A percentile compares a stretch with the other conserved stretches of the same genome.
Conservation (phyloP, 208 protist species). For the Tritrichomonas foetus region DNA sequence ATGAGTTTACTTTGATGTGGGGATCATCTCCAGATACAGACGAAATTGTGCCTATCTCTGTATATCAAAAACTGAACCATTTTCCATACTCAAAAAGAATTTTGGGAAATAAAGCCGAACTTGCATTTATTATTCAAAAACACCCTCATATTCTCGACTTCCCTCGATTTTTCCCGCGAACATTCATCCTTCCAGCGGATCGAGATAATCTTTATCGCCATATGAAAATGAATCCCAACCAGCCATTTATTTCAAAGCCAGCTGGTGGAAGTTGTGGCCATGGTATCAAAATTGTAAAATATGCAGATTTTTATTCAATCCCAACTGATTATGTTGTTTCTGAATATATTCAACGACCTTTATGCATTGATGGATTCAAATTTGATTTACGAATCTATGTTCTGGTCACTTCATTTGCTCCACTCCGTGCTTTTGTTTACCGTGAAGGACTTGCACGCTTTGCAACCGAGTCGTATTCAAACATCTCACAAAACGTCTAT, state of each 20-base stretch:
- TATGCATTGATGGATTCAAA: slow-evolving; percentile 51
- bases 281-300: slow-evolving; percentile 7
- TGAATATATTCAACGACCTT: slow-evolving; percentile 49
- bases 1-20: neutral
- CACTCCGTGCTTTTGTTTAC: slow-evolving; percentile 54
- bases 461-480: slow-evolving; percentile 44
- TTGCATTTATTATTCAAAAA: neutral
- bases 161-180: neutral
- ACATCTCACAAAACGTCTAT: neutral
- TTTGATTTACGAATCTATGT: slow-evolving; percentile 55
- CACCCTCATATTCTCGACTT: neutral
- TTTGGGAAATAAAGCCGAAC: slow-evolving; percentile 8
- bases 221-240: neutral
- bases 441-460: slow-evolving; percentile 41
- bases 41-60: neutral
- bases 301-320: neutral
- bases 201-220: neutral
- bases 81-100: slow-evolving; percentile 33
- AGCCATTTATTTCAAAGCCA: slow-evolving; percentile 5
- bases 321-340: slow-evolving; percentile 39
- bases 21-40: neutral
- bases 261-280: neutral
- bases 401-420: slow-evolving; percentile 44
- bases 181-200: neutral
- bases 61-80: neutral